phyloP scores from a whole-genome alignment of 352 stramenopile genomes.

The Thraustochytrium striatum region DNA sequence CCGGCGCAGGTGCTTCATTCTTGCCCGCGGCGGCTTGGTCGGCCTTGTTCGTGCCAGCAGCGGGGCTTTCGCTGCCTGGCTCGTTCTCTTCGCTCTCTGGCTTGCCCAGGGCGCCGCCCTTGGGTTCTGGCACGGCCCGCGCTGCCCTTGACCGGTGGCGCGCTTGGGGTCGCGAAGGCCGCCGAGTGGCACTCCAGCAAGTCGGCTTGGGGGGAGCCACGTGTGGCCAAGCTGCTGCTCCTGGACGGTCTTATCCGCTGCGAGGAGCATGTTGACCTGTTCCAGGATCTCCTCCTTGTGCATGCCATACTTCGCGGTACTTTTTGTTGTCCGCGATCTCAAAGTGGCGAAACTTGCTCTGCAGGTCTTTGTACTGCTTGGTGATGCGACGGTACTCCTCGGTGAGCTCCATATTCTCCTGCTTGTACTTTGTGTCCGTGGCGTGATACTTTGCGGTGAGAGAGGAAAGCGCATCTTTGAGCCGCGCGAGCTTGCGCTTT shows the following conservation, averaged over 20 bases:
- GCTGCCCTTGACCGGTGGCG: constrained; percentile 14
- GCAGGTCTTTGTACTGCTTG: constrained; percentile 90
- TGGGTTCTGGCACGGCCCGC: no score
- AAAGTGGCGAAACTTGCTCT: constrained; percentile 89
- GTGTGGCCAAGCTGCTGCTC: constrained; percentile 79
- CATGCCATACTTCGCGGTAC: constrained; percentile 85
- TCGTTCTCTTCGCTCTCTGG: constrained; percentile 62
- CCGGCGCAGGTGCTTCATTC: constrained; percentile 54
- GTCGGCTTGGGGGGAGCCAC: constrained; percentile 62
- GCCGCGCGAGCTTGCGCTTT: constrained; percentile 82
- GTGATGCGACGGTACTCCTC: constrained; percentile 86
- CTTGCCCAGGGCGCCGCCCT: constrained; percentile 64
- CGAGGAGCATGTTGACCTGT: constrained; percentile 76
- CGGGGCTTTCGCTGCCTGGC: not conserved
- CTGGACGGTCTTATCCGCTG: constrained; percentile 78
- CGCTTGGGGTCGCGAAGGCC: constrained; percentile 45
- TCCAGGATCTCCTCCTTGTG: constrained; percentile 75
- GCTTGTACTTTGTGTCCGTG: constrained; percentile 72
- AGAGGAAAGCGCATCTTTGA: constrained; percentile 82
- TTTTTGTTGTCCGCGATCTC: constrained; percentile 76
- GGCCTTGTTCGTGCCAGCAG: not conserved
- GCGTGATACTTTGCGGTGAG: constrained; percentile 85
- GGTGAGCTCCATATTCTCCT: constrained; percentile 84
- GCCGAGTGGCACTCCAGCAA: not conserved
- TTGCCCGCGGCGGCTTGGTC: constrained; percentile 49